Evolutionary conservation across 371 early-diverging fungal species (phyloP), one percentile per base, ranked within the genome.

Genomic region (Mucor ambiguus): DNA sequence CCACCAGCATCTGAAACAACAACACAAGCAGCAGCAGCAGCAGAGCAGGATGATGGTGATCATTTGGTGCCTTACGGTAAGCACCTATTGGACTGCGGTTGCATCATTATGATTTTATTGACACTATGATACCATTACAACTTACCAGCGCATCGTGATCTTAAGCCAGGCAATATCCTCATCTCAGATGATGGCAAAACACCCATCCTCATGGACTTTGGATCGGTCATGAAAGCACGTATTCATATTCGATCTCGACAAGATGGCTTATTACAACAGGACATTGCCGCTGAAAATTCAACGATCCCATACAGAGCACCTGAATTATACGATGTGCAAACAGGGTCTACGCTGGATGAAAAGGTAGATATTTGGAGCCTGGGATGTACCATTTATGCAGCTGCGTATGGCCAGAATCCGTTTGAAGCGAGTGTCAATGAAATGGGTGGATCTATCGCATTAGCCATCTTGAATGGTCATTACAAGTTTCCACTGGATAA

Each of bases 301-400:
- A 81, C 90, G 1, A 86, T 90, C 87, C 83, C 89, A n/a, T 92
- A 90, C 56, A 78, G 92, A 20, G 89, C 90, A 3, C 92, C 92
- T 0, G 92, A 92, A 68, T 74, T 92, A 33, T 90, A 90, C 76
- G 89, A 90, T 70, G 90, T 92, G 22, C 84, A 88, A 67, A 77
- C 80, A 3, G 85, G 79, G 1, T 60, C 76, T 0, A 72, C 65
- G 11, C 59, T 92, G 22, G 84, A 86, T 58, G 88, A 87, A 70
- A 85, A 86, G 46, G 85, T 89, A 12, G 92, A 92, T 63, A 80
- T 92, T 16, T 92, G 90, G 90, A 77, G 77, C 61, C 75, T 92
- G 16, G 93, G 93, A 8, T 91, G 91, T 73, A 81, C 87, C 16
- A 63, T 91, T 30, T 92, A 89, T 63, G 90, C 90, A 1, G 84